Evolutionary conservation across 208 protist genomes (phyloP), one percentile per base, ranked within the genome.

Genomic region (Leishmania tropica): DNA sequence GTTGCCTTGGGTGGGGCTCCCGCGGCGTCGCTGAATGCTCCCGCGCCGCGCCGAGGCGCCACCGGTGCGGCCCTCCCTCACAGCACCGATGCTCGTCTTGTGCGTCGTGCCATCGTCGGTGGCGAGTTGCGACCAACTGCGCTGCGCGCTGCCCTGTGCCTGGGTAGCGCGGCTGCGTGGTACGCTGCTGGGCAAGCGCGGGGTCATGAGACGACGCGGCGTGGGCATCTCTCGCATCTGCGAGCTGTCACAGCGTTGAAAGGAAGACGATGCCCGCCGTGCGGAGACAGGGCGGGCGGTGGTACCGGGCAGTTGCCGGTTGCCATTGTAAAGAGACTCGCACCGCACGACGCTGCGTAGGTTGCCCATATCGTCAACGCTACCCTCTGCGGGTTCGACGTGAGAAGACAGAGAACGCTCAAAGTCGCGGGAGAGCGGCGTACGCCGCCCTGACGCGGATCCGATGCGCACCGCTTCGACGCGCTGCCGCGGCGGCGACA

Each of bases 381-480:
- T 62, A 19, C 81, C 79, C 10, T 83, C 77, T n/a, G 85, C 81
- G 11, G 79, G 54, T 11, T 77, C 79, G 19, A 58, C 28, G 65
- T 65, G 19, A 54, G 78, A 65, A 40, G 78, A 31, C 1, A 80
- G 19, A 8, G 51, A 81, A 15, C 3, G 19, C 51, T 81, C 76
- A 1, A 72, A 68, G 15, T 89, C 82, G 40, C 48, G 82, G 3
- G 85, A 64, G 42, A 80, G 56, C 17, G 84, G 85, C 67, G 62
- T 47, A 67, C 79, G 80, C 2, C 81, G 81, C 80, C 74, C 78
- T 31, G 77, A 42, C 1, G 53, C 78, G 58, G 79, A 81, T 15
- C 45, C 68, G 65, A 94, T 81, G 76, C 86, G 88, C 53, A 90
- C 84, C 42, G 85, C 84, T 76, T 84, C 85, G 3, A 92, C 85